Conservation (phyloP, 73 alveolate species). For the Paramecium caudatum region DNA sequence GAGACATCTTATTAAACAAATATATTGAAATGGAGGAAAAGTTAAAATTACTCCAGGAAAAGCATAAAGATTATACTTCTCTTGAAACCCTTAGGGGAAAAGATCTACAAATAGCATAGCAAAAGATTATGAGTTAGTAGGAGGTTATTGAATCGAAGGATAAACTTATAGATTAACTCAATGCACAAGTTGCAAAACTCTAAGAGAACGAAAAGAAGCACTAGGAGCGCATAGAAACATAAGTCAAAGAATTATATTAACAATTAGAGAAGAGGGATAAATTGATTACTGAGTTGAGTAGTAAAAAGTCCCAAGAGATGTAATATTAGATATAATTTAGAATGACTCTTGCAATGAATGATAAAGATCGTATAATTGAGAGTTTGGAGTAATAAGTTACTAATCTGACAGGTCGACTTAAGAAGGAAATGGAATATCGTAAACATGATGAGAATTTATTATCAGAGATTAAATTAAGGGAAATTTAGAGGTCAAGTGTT, state of each 20-base stretch:
- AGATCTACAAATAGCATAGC: neutral
- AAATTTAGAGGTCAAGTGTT: neutral
- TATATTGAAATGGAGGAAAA: neutral
- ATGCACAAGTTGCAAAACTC: neutral
- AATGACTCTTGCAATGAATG: neutral
- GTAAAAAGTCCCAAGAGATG: neutral
- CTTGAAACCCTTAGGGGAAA: neutral
- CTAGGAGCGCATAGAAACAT: neutral
- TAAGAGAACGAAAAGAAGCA: neutral
- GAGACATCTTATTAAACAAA: neutral
- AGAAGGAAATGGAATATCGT: neutral
- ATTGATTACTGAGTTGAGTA: neutral
- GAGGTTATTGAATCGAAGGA: neutral
- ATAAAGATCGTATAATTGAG: neutral
- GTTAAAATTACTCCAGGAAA: neutral
- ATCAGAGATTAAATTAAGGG: neutral
- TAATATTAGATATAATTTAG: neutral
- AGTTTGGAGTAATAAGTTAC: neutral
- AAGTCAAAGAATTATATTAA: neutral
- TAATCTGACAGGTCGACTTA: neutral
- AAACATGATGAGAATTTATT: constrained; percentile 16
- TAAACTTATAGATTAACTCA: neutral
- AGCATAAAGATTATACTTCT: constrained; percentile 1
- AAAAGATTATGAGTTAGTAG: neutral
- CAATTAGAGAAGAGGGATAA: constrained; percentile 8